Conservation (phyloP, 2,329 filamentous ascomycete species). For the Claviceps citrina region DNA sequence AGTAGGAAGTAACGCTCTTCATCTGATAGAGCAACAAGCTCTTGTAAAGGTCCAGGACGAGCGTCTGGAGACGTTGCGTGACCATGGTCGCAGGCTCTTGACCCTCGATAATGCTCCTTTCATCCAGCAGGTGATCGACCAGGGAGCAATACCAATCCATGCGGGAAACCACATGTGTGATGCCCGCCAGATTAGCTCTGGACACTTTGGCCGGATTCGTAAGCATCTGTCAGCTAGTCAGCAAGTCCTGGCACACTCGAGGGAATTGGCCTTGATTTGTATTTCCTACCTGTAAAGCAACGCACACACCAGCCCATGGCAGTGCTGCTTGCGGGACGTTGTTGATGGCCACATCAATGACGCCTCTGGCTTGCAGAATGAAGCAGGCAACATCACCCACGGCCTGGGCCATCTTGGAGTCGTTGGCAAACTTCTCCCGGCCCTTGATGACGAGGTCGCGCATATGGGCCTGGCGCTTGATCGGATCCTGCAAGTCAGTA, state of each 20-base stretch:
- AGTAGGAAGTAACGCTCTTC: constrained; percentile 7
- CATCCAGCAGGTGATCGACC: constrained; percentile 6
- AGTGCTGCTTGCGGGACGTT: constrained; percentile 7
- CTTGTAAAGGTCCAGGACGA: constrained; percentile 7
- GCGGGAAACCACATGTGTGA: constrained; percentile 7
- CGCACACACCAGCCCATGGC: constrained; percentile 8
- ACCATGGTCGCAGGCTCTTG: constrained; percentile 4
- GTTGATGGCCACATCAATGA: constrained; percentile 6
- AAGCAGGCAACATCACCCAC: constrained; percentile 7
- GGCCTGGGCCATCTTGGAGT: constrained; percentile 6
- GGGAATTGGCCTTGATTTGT: not conserved
- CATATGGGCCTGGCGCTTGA: constrained; percentile 8
- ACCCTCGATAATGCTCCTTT: constrained; percentile 6
- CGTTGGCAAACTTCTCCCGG: constrained; percentile 7
- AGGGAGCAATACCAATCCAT: constrained; percentile 8
- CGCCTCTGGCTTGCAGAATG: constrained; percentile 6
- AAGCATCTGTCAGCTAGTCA: constrained; percentile 5
- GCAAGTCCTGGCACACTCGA: not conserved
- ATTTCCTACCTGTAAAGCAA: constrained; percentile 5
- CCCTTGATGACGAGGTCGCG: constrained; percentile 6
- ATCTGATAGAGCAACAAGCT: constrained; percentile 7
- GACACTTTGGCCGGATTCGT: constrained; percentile 7
- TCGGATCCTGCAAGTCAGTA: constrained; percentile 5
- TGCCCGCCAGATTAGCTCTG: constrained; percentile 4
- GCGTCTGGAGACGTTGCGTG: constrained; percentile 4